Conservation (phyloP, 495 filamentous ascomycete species). For the Tetracladium setigerum region DNA sequence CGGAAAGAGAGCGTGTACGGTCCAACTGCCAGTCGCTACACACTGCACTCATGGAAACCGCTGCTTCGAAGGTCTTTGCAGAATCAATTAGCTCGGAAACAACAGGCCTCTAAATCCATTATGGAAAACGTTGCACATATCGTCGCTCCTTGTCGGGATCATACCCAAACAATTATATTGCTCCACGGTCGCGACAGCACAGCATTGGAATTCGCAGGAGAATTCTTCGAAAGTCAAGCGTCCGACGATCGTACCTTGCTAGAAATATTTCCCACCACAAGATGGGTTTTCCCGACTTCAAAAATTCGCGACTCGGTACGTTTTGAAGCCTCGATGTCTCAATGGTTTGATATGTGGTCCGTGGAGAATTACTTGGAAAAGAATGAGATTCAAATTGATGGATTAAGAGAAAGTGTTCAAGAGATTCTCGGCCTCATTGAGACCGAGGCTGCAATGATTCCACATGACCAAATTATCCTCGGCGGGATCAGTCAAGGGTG, state of each 20-base stretch:
- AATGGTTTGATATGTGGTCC: slow-evolving; percentile 47
- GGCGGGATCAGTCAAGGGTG: slow-evolving; percentile 48
- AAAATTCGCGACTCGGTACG: slow-evolving; percentile 30
- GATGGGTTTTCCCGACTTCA: slow-evolving; percentile 45
- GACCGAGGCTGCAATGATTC: slow-evolving; percentile 27
- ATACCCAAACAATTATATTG: slow-evolving; percentile 54
- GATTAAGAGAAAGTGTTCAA: slow-evolving; percentile 30
- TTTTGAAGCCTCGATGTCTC: slow-evolving; percentile 29
- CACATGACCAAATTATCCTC: slow-evolving; percentile 33
- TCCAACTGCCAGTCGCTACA: too few species aligned
- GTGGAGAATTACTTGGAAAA: slow-evolving; percentile 14
- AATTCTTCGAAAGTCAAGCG: slow-evolving; percentile 31
- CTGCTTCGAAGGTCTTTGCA: background rate
- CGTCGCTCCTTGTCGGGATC: slow-evolving; percentile 16
- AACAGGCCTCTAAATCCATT: background rate
- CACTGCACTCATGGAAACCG: background rate
- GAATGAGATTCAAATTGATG: slow-evolving; percentile 33
- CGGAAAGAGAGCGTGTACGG: too few species aligned
- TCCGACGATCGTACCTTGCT: slow-evolving; percentile 23
- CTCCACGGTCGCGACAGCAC: slow-evolving; percentile 53
- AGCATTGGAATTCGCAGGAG: slow-evolving; percentile 40
- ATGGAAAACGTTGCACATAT: slow-evolving; percentile 7
- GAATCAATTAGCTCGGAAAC: background rate
- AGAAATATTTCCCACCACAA: slow-evolving; percentile 27
- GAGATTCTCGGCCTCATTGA: slow-evolving; percentile 30